Base-by-base conservation (phyloP, 2,329 filamentous ascomycete genomes). In the Pyrenochaeta sp. region DNA sequence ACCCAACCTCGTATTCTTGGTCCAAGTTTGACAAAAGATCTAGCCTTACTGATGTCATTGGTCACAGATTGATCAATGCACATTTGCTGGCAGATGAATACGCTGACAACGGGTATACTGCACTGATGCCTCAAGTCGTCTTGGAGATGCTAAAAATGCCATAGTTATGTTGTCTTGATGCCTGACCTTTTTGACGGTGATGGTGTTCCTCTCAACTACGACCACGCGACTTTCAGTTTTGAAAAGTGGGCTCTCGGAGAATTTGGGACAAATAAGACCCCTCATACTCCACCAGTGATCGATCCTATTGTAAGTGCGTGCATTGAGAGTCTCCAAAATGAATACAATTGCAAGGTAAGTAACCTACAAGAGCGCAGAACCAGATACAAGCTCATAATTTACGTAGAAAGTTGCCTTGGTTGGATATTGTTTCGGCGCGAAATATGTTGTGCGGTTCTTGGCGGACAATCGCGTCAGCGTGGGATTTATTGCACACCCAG, bases 381-480 rank as follows among this genome's bases (percentile, higher is more conserved):
- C 4, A 27, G 4, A 11, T 11, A 10, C 14, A 10, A 20, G 29
- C 18, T 17, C n/a, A n/a, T n/a, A 11, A 17, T 31, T 15, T 11
- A 44, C 79, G 39, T 81, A 79, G 61, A 81, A 80, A 54, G 71
- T 89, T 27, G 86, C 80, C 3, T 79, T 76, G n/a, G 80, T 83
- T 1, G 87, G 87, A 0, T 89, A 89, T 72, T 90, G 87, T 71
- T 87, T 89, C 54, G 86, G 87, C 37, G 87, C 79, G 43, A 88
- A 88, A 82, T 91, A 88, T 67, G 82, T 89, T 22, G 76, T 79
- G 37, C 83, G 87, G 22, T 84, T 85, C 73, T 78, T 80, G 2
- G 72, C 72, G 13, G 46, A 73, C 43, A 83, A 81, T 51, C 74
- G 41, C 19, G 39, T 89, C 56, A 74, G 85, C 26, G 85, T 79